Percentiles rank a stretch among this genome's conserved stretches.
These are phyloP conservation scores for Primulina tabacum DNA, from an alignment of 257 asterid genomes.

Conservation along the genomic window DNA sequence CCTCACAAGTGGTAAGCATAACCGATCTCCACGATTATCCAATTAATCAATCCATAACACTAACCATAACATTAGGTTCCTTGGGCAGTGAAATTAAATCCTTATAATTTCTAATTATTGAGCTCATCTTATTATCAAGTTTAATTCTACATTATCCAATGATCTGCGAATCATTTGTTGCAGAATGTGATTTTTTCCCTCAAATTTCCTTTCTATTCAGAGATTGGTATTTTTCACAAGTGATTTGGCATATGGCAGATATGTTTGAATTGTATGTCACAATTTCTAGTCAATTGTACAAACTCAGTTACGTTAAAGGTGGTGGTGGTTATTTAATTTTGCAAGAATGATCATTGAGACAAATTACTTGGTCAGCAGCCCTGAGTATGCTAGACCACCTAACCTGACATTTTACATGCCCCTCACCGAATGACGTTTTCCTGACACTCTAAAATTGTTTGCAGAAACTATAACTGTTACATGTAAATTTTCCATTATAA, in stretches of 20 bases:
- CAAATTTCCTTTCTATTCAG: background rate
- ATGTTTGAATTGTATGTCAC: constrained; percentile 9
- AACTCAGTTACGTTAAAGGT: background rate
- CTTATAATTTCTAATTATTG: background rate
- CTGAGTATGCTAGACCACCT: constrained; percentile 6
- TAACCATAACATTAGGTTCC: background rate
- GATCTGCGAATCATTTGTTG: constrained; percentile 13
- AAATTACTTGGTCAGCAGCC: constrained; percentile 11
- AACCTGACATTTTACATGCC: constrained; percentile 17
- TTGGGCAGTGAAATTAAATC: background rate
- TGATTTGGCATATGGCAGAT: background rate
- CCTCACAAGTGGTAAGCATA: background rate
- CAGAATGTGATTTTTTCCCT: background rate
- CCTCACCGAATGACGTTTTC: constrained; percentile 9
- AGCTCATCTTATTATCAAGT: too few relatives aligned
- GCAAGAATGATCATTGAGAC: constrained; percentile 1
- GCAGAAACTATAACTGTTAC: background rate
- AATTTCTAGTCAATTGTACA: constrained; percentile 14
- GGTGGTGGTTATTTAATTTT: constrained; percentile 12
- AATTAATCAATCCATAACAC: background rate
- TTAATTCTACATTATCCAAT: background rate
- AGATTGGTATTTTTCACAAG: background rate
- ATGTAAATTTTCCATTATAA: background rate
- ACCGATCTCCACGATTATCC: background rate
- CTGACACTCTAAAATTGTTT: constrained; percentile 6